A percentile compares a stretch with the other conserved stretches of the same genome.
Evolutionary conservation across 176 grass and related monocot species (phyloP).

Genomic region (Coix lacrymajobi): DNA sequence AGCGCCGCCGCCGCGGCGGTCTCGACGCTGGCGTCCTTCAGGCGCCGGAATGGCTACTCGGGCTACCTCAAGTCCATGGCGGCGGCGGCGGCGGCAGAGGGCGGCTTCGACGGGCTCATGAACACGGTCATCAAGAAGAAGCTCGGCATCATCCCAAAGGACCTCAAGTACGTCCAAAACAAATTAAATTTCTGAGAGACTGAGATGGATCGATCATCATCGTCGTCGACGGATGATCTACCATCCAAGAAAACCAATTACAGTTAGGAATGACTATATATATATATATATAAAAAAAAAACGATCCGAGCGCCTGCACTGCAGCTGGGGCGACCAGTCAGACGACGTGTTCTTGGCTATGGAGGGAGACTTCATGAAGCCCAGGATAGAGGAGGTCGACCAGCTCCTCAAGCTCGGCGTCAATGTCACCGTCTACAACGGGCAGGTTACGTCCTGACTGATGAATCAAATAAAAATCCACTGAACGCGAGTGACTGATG

Average conservation of each 20-base stretch:
- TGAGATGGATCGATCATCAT: too few species aligned
- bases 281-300: too few species aligned
- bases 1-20: not conserved
- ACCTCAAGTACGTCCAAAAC: conserved; percentile 16
- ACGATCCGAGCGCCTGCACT: too few species aligned
- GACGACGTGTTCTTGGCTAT: conserved; percentile 45
- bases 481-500: not conserved
- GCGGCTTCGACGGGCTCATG: conserved; percentile 43
- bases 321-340: conserved; percentile 66
- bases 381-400: conserved; percentile 78
- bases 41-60: conserved; percentile 32
- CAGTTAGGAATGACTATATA: not conserved
- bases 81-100: not conserved
- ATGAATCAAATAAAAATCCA: not conserved
- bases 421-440: conserved; percentile 74
- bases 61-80: conserved; percentile 51
- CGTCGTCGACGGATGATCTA: not conserved
- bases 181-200: too few species aligned
- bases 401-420: conserved; percentile 69
- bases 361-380: conserved; percentile 70
- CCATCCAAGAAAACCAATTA: not conserved
- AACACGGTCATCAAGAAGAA: conserved; percentile 67
- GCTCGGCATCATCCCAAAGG: conserved; percentile 68
- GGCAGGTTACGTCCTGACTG: conserved; percentile 37
- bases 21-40: conserved; percentile 13